Evolutionary conservation across 257 asterid genomes (phyloP), one percentile per base, ranked within the genome.

Genomic region (Lycium barbarum): DNA sequence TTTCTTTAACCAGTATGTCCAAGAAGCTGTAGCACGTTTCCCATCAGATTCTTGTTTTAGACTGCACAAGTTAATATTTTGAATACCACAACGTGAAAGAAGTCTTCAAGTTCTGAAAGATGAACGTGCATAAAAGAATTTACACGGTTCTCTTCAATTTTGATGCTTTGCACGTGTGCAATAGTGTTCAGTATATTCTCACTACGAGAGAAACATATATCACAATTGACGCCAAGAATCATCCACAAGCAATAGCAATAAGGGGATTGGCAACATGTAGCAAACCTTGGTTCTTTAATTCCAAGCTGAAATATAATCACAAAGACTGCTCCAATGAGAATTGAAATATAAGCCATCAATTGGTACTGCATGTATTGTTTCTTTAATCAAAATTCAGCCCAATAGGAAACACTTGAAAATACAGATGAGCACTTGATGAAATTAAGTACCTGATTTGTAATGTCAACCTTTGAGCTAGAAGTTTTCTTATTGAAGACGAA

Each of bases 201-300:
- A 57, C 63, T 4, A 15, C 6, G 22, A 67, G 20, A 13, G 43
- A 35, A 35, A 14, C 74, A 67, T 13, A 35, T 6, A 14, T 9
- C 18, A 61, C 13, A n/a, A 7, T 61, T 20, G 33, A 61, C 6
- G 36, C 68, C 68, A 58, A 58, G 65, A 58, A 58, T 58, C 6
- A 61, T 61, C 35, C 68, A n/a, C 68, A 61, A 61, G 35, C 36
- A 61, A 63, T 63, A 9, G 3, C 7, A 22, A 22, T 63, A 3
- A 38, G 22, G 33, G 6, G 70, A 43, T 73, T 61, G n/a, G 86
- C 55, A 12, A 72, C 22, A 74, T 22, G 36, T 35, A n/a, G 53
- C 91, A 63, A 62, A 93, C 98, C 99, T 94, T 78, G 98, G 99
- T 87, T 95, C 98, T 83, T 88, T 89, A 9, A 97, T 95, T 86